Evolutionary conservation across 306 rosid species (phyloP), one percentile per base, ranked within the genome.

Genomic region (Trichosanthes truncata): DNA sequence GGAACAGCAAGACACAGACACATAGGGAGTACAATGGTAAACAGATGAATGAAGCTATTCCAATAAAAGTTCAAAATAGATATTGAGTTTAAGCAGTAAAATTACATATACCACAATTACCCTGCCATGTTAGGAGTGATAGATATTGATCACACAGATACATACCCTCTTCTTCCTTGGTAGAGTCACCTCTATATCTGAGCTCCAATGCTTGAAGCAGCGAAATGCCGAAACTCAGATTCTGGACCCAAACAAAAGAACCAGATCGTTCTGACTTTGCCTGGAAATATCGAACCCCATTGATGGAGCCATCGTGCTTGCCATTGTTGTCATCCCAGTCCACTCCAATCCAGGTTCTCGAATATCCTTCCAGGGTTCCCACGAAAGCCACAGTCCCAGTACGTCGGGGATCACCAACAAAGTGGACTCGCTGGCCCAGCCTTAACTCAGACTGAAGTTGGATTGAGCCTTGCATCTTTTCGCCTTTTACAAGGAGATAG

Each of bases 131-230:
- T 13, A 46, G 57, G n/a, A 52, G 57, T 52, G 81, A 48, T 9
- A 63, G 61, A 20, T 77, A 59, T n/a, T 55, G 78, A 65, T 25
- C 14, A 81, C 40, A 73, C 14, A 59, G 79, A 83, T 18, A 56
- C 65, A 38, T 84, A 94, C 97, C 97, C 74, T 92, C 97, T 87
- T 95, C 98, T 83, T 92, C 97, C 68, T 95, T 84, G 20, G 93
- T 91, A 49, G 93, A 63, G n/a, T 85, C 83, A 52, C 90, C 88
- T 40, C 85, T 87, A 77, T 92, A 92, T 85, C 97, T 88, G 59
- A 86, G 87, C 79, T 83, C 87, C 48, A 93, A 89, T 81, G 97
- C 97, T 86, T 90, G 86, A 21, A 95, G 78, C 80, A 95, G 67
- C 15, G 97, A 83, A 77, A 91, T 84, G 56, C 97, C 99, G 13